Base-by-base conservation (phyloP, 805 yeast species). In the Komagataella pastoris region DNA sequence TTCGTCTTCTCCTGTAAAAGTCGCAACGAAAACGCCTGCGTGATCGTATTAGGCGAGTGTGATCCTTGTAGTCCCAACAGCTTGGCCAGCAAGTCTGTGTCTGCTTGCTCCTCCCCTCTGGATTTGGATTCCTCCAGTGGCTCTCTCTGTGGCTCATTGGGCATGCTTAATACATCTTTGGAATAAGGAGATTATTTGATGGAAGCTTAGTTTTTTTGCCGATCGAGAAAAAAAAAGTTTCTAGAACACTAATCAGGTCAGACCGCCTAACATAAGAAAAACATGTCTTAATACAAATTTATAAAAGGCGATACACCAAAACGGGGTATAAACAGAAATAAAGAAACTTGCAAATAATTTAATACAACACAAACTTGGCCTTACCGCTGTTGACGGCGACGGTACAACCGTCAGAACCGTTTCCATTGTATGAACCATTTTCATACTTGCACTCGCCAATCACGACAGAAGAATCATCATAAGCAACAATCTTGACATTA, bases 341-440 rank as follows among this genome's bases (percentile, higher is more conserved):
- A 30, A 30, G 40, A 30, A 30, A 14, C 40, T 30, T 3, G 40
- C 40, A 30, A 18, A 14, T 46, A 21, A 24, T 18, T 24, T 47
- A 50, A 61, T 88, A 88, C 57, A 89, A 75, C 52, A 88, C 96
- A 67, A 85, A 86, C 67, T 85, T 75, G 56, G 95, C 97, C 57
- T 71, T 72, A 68, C 99, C 98, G 36, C 74, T 67, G 54, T 88
- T 80, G 57, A 91, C 95, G 58, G 95, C 82, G 57, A 85, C 96
- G 51, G 98, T 91, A 80, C 98, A 91, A 59, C 98, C 98, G 60
- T 81, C 88, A 47, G 82, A 55, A 57, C 88, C 88, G 55, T 67
- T 69, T 54, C 85, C 87, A 61, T 76, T 76, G 75, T 83, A 87
- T 43, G 60, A 53, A 60, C 98, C 98, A 64, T 86, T 72, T 64